Evolutionary conservation across 2,329 filamentous ascomycete species (phyloP).

Genomic region (Penicillium sp.): DNA sequence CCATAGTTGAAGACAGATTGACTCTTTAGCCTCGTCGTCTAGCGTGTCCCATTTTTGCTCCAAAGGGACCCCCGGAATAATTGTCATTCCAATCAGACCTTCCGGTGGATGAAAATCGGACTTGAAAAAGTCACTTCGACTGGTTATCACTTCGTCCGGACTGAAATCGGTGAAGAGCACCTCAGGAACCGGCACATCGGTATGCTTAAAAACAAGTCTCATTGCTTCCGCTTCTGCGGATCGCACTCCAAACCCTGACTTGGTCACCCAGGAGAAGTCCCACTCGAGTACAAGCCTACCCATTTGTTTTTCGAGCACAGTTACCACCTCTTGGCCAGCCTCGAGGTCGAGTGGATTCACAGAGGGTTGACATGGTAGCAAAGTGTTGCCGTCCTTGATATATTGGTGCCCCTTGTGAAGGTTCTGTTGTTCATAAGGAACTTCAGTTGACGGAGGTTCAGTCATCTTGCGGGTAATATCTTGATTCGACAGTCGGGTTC

Average conservation of each 20-base stretch:
- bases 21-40: too few species aligned
- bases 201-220: slow-evolving; percentile 19
- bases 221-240: slow-evolving; percentile 22
- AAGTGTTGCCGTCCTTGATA: too few species aligned
- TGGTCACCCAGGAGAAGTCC: too few species aligned
- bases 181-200: slow-evolving; percentile 20
- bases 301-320: slow-evolving; percentile 15
- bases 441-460: too few species aligned
- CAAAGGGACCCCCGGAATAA: too few species aligned
- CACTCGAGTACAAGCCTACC: slow-evolving; percentile 19
- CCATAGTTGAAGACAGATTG: too few species aligned
- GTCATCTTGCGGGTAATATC: too few species aligned
- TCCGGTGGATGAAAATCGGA: neutral
- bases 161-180: slow-evolving; percentile 12
- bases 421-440: too few species aligned
- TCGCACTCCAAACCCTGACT: slow-evolving; percentile 18
- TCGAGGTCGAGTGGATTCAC: neutral
- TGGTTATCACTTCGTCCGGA: neutral
- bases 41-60: too few species aligned
- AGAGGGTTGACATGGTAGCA: neutral
- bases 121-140: neutral
- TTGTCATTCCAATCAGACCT: too few species aligned
- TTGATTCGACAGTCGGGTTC: neutral
- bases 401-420: too few species aligned
- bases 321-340: slow-evolving; percentile 15